phyloP scores from a whole-genome alignment of 352 stramenopile genomes.

The Globisporangium acanthophoron region DNA sequence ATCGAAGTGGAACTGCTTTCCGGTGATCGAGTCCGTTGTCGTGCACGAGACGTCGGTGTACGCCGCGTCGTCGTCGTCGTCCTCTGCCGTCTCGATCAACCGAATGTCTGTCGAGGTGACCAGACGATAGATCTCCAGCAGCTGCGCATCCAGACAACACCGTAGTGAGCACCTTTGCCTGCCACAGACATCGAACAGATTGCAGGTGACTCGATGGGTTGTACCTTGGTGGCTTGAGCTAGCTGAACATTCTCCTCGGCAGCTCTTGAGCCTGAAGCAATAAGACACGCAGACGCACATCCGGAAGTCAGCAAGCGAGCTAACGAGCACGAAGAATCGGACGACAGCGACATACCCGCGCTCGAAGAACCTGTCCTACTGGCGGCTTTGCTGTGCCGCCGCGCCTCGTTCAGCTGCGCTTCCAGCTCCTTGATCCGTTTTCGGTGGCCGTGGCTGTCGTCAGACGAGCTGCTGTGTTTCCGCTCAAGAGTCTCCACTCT shows the following conservation, averaged over 20 bases:
- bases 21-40: slow-evolving; percentile 55
- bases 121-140: slow-evolving; percentile 72
- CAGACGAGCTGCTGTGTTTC: slow-evolving; percentile 20
- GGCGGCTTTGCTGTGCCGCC: slow-evolving; percentile 31
- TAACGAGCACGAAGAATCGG: neutral
- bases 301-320: neutral
- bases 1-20: slow-evolving; percentile 72
- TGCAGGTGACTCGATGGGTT: no score
- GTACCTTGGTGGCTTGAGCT: slow-evolving; percentile 72
- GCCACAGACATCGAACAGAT: neutral
- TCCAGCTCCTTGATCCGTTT: slow-evolving; percentile 51
- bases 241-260: slow-evolving; percentile 48
- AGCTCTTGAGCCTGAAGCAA: slow-evolving; percentile 24
- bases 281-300: neutral
- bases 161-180: neutral
- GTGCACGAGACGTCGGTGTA: slow-evolving; percentile 68
- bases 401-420: slow-evolving; percentile 42
- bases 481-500: slow-evolving; percentile 30
- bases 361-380: slow-evolving; percentile 32
- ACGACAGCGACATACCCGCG: slow-evolving; percentile 13
- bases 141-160: slow-evolving; percentile 23
- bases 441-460: slow-evolving; percentile 32
- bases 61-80: slow-evolving; percentile 43
- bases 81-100: slow-evolving; percentile 53
- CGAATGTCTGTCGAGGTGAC: slow-evolving; percentile 75